Percentiles rank a stretch among this genome's conserved stretches.
These are phyloP conservation scores for Articulospora tetracladia DNA, from an alignment of 495 filamentous ascomycete genomes.

Conservation along the genomic window DNA sequence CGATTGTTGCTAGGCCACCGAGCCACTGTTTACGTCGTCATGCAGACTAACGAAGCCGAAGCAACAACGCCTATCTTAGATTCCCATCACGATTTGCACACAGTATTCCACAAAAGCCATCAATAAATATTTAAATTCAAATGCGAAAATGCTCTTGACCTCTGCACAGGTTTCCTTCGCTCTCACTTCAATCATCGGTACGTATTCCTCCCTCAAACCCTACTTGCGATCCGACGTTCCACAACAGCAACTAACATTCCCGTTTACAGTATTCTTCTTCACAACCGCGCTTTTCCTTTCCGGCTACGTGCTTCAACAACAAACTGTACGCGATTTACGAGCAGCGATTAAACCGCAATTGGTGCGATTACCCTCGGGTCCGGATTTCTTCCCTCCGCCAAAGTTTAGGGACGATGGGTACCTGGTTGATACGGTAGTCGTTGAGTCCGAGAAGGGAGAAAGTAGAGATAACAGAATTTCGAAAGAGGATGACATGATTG, in stretches of 20 bases:
- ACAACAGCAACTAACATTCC: conserved; percentile 9
- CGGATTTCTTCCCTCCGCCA: conserved; percentile 38
- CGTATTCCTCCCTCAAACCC: conserved; percentile 7
- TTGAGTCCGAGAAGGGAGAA: background rate
- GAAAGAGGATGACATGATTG: conserved; percentile 17
- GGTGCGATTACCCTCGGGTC: conserved; percentile 28
- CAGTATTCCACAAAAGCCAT: too few relatives aligned
- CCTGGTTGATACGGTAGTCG: conserved; percentile 2
- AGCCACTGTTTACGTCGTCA: conserved; percentile 1
- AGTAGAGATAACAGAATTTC: conserved; percentile 2
- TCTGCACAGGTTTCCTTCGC: conserved; percentile 49
- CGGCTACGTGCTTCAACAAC: conserved; percentile 52
- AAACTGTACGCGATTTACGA: conserved; percentile 45
- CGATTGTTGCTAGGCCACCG: background rate
- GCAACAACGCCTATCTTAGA: background rate
- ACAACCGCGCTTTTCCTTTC: conserved; percentile 47
- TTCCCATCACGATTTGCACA: background rate
- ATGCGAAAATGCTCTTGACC: conserved; percentile 41
- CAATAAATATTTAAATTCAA: too few relatives aligned
- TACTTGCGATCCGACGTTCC: background rate
- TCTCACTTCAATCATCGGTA: conserved; percentile 45
- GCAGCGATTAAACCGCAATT: conserved; percentile 38
- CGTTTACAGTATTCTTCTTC: conserved; percentile 40
- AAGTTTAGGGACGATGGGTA: conserved; percentile 19
- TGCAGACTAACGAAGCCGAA: background rate